Percentiles rank a stretch among this genome's conserved stretches.
phyloP scores from a whole-genome alignment of 768 basidiomycete species.

The Trametes maxima region DNA sequence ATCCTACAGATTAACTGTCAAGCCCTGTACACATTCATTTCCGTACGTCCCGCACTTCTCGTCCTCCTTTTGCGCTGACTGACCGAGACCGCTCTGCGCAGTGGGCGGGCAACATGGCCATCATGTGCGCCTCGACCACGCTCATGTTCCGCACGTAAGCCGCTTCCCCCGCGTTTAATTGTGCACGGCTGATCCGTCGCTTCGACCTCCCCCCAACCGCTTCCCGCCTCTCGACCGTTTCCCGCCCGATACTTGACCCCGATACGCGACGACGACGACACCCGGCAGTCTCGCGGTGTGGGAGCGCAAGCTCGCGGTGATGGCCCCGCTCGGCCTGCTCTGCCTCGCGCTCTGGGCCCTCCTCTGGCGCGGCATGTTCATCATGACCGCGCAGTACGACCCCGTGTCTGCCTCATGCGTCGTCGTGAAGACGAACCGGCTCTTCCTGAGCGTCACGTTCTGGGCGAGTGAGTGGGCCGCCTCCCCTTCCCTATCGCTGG shows the following conservation, averaged over 20 bases:
- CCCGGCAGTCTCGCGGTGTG: slow-evolving; percentile 64
- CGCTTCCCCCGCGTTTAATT: background rate
- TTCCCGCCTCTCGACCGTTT: no score
- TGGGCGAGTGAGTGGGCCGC: slow-evolving; percentile 59
- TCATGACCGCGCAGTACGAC: slow-evolving; percentile 60
- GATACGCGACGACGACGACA: slow-evolving; percentile 25
- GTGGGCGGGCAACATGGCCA: slow-evolving; percentile 68
- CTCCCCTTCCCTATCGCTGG: background rate
- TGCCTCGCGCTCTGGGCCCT: slow-evolving; percentile 68
- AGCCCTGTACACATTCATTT: slow-evolving; percentile 71
- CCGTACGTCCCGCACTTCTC: slow-evolving; percentile 47
- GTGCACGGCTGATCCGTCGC: slow-evolving; percentile 10
- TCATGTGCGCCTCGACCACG: slow-evolving; percentile 66
- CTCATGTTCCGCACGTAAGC: slow-evolving; percentile 71
- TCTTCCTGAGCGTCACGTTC: slow-evolving; percentile 63
- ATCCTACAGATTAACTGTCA: slow-evolving; percentile 56
- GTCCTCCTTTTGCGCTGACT: slow-evolving; percentile 1
- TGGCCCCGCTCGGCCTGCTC: slow-evolving; percentile 52
- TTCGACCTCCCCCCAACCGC: background rate
- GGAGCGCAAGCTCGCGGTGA: slow-evolving; percentile 57
- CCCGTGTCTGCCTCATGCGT: slow-evolving; percentile 43
- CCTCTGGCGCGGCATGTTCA: slow-evolving; percentile 70
- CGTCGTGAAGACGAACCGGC: slow-evolving; percentile 54
- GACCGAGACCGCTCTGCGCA: slow-evolving; percentile 26
- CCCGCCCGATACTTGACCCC: background rate